phyloP scores from a whole-genome alignment of 78 protist species.

The Dictyostelium citrinum region DNA sequence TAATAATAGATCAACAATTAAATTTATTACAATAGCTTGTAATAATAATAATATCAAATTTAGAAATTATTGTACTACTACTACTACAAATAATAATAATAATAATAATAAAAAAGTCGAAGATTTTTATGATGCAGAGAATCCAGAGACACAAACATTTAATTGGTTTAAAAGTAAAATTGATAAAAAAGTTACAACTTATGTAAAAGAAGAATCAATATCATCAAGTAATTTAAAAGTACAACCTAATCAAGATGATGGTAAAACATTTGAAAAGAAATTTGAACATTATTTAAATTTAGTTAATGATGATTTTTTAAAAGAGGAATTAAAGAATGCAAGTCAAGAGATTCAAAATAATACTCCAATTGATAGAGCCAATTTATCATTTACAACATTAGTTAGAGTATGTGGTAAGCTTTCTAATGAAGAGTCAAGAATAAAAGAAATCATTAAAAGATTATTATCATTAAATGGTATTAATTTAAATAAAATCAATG shows the following conservation, averaged over 20 bases:
- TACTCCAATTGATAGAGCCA: constrained; percentile 31
- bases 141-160: constrained; percentile 27
- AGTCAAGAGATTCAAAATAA: not conserved
- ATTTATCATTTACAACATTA: constrained; percentile 37
- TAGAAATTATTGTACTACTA: not conserved
- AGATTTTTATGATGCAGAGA: constrained; percentile 26
- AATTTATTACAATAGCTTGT: not conserved
- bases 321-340: constrained; percentile 1
- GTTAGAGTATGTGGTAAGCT: constrained; percentile 57
- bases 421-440: not conserved
- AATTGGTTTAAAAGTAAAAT: constrained; percentile 38
- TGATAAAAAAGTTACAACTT: constrained; percentile 18
- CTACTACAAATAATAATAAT: not conserved
- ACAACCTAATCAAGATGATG: not conserved
- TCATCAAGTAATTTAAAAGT: not conserved
- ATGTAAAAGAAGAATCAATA: not conserved
- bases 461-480: not conserved
- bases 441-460: constrained; percentile 7
- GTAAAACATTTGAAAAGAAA: not conserved
- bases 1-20: not conserved
- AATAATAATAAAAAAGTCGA: not conserved
- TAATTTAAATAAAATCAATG: not conserved
- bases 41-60: not conserved
- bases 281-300: not conserved
- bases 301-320: constrained; percentile 4